These are phyloP conservation scores for Alopecurus myosuroides DNA, from an alignment of 176 grass and related monocot genomes.

Conservation along the genomic window DNA sequence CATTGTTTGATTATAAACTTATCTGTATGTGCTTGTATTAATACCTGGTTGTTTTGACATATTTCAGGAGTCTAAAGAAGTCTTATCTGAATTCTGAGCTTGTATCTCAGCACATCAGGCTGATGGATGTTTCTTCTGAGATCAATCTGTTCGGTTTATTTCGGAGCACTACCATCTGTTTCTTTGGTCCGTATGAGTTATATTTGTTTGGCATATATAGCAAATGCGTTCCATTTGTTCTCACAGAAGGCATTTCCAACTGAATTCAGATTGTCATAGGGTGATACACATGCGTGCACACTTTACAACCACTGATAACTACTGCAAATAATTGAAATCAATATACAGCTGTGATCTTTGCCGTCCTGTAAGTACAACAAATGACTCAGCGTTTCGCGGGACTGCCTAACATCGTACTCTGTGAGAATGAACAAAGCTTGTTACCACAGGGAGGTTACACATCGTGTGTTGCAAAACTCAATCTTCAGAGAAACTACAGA, in stretches of 20 bases:
- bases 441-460: slow-evolving; percentile 17
- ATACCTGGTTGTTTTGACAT: background rate
- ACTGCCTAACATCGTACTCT: background rate
- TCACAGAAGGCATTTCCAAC: background rate
- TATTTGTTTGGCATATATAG: background rate
- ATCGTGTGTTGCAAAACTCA: background rate
- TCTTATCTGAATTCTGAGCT: background rate
- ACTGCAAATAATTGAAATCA: background rate
- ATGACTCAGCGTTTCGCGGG: background rate
- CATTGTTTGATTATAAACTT: background rate
- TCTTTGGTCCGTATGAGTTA: background rate
- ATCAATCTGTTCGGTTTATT: background rate
- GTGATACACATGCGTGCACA: background rate
- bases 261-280: background rate
- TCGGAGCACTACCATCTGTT: background rate
- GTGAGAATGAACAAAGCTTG: background rate
- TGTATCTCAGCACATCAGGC: background rate
- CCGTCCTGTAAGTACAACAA: background rate
- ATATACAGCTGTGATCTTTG: background rate
- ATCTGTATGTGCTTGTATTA: background rate
- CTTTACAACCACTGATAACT: background rate
- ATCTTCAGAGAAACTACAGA: slow-evolving; percentile 14
- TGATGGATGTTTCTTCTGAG: background rate
- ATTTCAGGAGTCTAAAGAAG: background rate
- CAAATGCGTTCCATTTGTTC: background rate